Conservation (phyloP, 768 basidiomycete species). For the Macrolepiota fuliginosa region DNA sequence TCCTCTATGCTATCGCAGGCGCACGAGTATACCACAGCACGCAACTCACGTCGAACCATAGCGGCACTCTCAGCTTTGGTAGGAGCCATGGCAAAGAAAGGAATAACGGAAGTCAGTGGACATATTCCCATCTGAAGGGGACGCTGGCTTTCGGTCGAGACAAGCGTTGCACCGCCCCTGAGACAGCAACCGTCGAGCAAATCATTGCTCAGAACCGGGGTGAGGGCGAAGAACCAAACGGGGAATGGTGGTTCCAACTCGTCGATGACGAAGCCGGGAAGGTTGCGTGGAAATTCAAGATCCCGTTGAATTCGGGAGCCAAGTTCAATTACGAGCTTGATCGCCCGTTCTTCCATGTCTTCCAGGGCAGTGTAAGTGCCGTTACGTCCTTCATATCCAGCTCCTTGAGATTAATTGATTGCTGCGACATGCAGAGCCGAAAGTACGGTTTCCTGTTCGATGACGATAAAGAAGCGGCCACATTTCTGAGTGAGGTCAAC, state of each 20-base stretch:
- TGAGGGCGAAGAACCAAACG: not conserved
- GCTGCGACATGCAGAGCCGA: conserved; percentile 40
- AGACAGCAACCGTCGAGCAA: not conserved
- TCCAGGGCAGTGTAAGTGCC: conserved; percentile 74
- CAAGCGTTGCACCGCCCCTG: conserved; percentile 23
- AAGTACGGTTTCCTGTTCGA: conserved; percentile 52
- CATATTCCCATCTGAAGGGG: conserved; percentile 57
- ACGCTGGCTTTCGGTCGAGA: conserved; percentile 55
- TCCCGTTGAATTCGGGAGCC: conserved; percentile 33
- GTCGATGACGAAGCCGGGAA: conserved; percentile 54
- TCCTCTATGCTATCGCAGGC: conserved; percentile 13
- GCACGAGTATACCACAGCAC: conserved; percentile 22
- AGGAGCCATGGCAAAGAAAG: conserved; percentile 18
- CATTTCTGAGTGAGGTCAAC: conserved; percentile 37
- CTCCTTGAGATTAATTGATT: conserved; percentile 45
- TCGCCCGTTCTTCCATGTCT: conserved; percentile 90
- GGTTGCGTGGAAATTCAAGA: conserved; percentile 67
- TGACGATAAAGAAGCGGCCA: conserved; percentile 45
- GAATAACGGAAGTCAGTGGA: conserved; percentile 45
- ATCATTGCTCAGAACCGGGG: not conserved
- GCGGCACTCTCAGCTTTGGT: not conserved
- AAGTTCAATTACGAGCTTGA: conserved; percentile 75
- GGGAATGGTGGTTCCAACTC: conserved; percentile 60
- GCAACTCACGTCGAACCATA: conserved; percentile 8
- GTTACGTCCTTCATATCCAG: not conserved